These are phyloP conservation scores for Trichoderma guizhouense DNA, from an alignment of 2,329 filamentous ascomycete species.

Conservation along the genomic window DNA sequence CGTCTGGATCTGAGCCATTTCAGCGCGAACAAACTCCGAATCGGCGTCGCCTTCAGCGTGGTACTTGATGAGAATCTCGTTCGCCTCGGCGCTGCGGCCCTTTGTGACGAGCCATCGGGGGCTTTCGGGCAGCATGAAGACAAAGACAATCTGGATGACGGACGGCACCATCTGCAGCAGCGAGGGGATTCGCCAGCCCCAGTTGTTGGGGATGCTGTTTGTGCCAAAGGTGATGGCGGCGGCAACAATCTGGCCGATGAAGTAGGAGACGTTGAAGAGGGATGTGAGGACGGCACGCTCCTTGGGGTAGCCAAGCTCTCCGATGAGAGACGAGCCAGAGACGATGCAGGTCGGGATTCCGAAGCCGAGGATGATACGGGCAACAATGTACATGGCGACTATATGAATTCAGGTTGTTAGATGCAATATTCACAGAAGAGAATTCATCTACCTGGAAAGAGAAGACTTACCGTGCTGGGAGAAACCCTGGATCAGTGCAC, in stretches of 20 bases:
- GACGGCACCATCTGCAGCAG: constrained; percentile 13
- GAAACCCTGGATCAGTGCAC: not conserved
- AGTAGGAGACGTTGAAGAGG: constrained; percentile 4
- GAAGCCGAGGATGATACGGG: constrained; percentile 1
- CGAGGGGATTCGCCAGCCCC: constrained; percentile 15
- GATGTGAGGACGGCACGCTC: constrained; percentile 7
- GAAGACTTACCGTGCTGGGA: not conserved
- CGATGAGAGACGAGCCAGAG: not conserved
- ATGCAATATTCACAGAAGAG: not conserved
- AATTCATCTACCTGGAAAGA: too few relatives aligned
- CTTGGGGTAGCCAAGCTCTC: constrained; percentile 1
- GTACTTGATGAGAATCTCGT: constrained; percentile 3
- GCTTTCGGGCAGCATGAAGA: constrained; percentile 15
- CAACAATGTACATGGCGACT: constrained; percentile 9
- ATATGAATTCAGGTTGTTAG: not conserved
- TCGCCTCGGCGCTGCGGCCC: constrained; percentile 6
- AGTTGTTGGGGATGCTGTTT: not conserved
- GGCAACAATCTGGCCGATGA: not conserved
- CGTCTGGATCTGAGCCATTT: constrained; percentile 4
- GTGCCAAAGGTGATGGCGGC: constrained; percentile 1
- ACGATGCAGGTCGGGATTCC: constrained; percentile 7
- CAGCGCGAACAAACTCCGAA: constrained; percentile 13
- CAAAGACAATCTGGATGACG: not conserved
- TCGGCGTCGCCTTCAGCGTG: constrained; percentile 8
- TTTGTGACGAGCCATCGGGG: constrained; percentile 13